Percentiles rank a stretch among this genome's conserved stretches.
Conservation (phyloP, 2,329 filamentous ascomycete species). For the Drechslerella stenobrocha region DNA sequence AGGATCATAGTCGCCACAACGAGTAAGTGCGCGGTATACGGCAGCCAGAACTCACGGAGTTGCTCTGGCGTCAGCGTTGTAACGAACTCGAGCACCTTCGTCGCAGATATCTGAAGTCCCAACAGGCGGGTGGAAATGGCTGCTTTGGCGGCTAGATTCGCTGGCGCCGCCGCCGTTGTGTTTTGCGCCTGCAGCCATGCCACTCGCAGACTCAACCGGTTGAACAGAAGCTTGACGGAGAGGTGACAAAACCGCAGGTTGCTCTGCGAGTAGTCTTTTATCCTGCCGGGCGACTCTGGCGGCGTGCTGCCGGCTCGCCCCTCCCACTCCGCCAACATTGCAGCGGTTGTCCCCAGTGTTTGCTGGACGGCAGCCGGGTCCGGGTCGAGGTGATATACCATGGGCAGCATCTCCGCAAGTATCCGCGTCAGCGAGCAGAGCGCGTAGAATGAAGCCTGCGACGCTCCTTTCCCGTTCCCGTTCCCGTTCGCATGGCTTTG, state of each 20-base stretch:
- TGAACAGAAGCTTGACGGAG: conserved; percentile 59
- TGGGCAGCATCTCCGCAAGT: conserved; percentile 41
- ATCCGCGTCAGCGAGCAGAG: conserved; percentile 59
- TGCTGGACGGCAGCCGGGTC: conserved; percentile 17
- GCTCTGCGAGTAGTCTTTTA: conserved; percentile 51
- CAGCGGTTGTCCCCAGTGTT: conserved; percentile 15
- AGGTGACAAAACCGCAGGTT: conserved; percentile 62
- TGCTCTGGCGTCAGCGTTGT: conserved; percentile 59
- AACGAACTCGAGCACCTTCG: conserved; percentile 56
- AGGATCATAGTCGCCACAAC: conserved; percentile 61
- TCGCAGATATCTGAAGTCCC: conserved; percentile 58
- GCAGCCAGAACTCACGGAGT: conserved; percentile 61
- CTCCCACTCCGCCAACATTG: conserved; percentile 35
- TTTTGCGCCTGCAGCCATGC: conserved; percentile 55
- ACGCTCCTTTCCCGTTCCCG: conserved; percentile 29
- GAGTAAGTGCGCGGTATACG: conserved; percentile 59
- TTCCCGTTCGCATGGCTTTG: no score
- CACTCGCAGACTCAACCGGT: conserved; percentile 58
- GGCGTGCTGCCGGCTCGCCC: background rate
- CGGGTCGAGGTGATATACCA: conserved; percentile 40
- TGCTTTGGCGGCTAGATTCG: conserved; percentile 51
- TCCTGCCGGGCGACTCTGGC: background rate
- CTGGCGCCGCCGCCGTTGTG: conserved; percentile 47
- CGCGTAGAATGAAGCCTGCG: conserved; percentile 58
- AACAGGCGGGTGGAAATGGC: conserved; percentile 58